Percentiles rank a stretch among this genome's conserved stretches.
These are phyloP conservation scores for Nicotiana noctiflora DNA, from an alignment of 257 asterid genomes.

Conservation along the genomic window DNA sequence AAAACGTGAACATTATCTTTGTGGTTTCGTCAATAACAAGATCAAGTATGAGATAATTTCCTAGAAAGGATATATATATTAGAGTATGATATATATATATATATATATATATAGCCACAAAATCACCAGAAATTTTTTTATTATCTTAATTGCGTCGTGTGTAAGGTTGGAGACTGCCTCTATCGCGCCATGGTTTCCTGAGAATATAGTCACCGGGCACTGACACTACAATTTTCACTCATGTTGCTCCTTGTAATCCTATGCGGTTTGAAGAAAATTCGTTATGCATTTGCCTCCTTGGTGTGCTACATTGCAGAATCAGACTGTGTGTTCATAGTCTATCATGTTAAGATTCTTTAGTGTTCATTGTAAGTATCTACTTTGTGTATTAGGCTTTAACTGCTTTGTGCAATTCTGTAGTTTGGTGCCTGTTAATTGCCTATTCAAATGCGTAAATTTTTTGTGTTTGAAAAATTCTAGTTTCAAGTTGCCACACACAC, in stretches of 20 bases:
- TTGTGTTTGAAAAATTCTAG: too few species aligned
- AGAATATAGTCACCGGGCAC: slow-evolving; percentile 8
- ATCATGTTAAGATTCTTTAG: background rate
- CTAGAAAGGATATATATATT: too few species aligned
- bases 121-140: too few species aligned
- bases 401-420: background rate
- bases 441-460: too few species aligned
- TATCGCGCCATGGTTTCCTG: slow-evolving; percentile 16
- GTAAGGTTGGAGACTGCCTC: slow-evolving; percentile 11
- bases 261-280: background rate
- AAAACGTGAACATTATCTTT: too few species aligned
- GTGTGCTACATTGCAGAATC: slow-evolving; percentile 2
- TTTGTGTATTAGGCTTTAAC: background rate
- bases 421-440: background rate
- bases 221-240: background rate
- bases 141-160: too few species aligned
- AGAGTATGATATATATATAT: too few species aligned
- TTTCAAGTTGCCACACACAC: too few species aligned
- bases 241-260: background rate
- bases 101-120: too few species aligned
- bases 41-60: too few species aligned
- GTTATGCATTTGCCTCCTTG: background rate
- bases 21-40: too few species aligned
- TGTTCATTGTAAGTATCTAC: background rate
- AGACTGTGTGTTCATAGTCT: background rate